These are phyloP conservation scores for Ambrosia artemisiifolia DNA, from an alignment of 129 eudicot genomes.

Conservation along the genomic window DNA sequence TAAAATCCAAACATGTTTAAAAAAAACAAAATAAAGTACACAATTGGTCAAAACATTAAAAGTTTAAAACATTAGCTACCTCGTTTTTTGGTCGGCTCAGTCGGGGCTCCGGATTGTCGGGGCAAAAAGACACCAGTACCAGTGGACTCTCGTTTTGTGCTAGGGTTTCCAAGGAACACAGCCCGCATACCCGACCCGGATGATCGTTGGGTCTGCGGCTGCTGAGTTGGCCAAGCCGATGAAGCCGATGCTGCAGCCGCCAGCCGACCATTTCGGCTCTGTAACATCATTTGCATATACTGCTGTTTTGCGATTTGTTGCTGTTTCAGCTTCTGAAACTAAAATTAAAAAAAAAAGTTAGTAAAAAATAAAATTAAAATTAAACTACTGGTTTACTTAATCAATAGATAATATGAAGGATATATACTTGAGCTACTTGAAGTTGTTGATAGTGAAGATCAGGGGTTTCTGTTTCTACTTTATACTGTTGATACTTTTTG, in stretches of 20 bases:
- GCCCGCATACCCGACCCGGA: conserved; percentile 73
- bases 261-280: conserved; percentile 27
- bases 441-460: conserved; percentile 46
- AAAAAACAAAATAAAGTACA: neutral
- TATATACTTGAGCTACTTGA: conserved; percentile 42
- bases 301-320: conserved; percentile 48
- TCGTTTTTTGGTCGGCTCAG: conserved; percentile 56
- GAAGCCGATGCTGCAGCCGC: conserved; percentile 26
- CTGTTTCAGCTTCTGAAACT: conserved; percentile 51
- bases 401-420: neutral
- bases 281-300: conserved; percentile 34
- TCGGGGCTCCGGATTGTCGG: conserved; percentile 52
- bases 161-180: conserved; percentile 56
- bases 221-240: conserved; percentile 66
- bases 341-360: neutral
- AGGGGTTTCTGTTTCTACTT: conserved; percentile 22
- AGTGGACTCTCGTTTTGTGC: conserved; percentile 51
- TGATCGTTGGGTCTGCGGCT: conserved; percentile 20
- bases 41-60: too few species aligned
- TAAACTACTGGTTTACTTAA: neutral
- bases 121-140: conserved; percentile 95
- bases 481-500: neutral
- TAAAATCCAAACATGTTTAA: neutral
- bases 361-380: neutral
- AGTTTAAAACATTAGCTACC: conserved; percentile 23